Conservation (phyloP, 768 basidiomycete species). For the Pleurotus citrinopileatus region DNA sequence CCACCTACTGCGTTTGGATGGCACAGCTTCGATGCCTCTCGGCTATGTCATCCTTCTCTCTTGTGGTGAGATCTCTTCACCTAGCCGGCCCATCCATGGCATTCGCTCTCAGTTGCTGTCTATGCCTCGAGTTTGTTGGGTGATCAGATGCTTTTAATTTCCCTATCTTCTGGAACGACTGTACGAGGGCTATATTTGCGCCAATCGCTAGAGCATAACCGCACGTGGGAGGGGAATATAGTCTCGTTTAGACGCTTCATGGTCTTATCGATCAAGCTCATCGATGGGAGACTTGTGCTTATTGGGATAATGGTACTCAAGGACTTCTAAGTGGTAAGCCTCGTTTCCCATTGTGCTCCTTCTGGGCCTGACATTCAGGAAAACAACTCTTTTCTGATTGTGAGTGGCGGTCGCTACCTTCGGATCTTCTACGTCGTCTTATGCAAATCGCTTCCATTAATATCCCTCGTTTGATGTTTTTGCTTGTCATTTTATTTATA, state of each 20-base stretch:
- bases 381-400: slow-evolving; percentile 5
- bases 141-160: slow-evolving; percentile 9
- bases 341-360: slow-evolving; percentile 8
- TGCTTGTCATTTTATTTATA: background rate
- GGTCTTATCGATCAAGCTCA: slow-evolving; percentile 6
- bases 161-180: slow-evolving; percentile 1
- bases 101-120: background rate
- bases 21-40: background rate
- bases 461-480: background rate
- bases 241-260: slow-evolving; percentile 5
- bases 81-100: background rate
- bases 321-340: slow-evolving; percentile 2
- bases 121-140: background rate
- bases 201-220: background rate
- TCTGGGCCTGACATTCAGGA: slow-evolving; percentile 3
- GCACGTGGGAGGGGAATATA: slow-evolving; percentile 4
- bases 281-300: slow-evolving; percentile 6
- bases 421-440: background rate
- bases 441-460: background rate
- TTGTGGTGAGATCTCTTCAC: background rate
- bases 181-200: slow-evolving; percentile 4
- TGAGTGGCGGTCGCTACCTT: background rate
- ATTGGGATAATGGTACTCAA: slow-evolving; percentile 7
- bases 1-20: slow-evolving; percentile 7
- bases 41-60: slow-evolving; percentile 3